Conservation (phyloP, 106 monocot genomes). For the Dactylorhiza incarnata region DNA sequence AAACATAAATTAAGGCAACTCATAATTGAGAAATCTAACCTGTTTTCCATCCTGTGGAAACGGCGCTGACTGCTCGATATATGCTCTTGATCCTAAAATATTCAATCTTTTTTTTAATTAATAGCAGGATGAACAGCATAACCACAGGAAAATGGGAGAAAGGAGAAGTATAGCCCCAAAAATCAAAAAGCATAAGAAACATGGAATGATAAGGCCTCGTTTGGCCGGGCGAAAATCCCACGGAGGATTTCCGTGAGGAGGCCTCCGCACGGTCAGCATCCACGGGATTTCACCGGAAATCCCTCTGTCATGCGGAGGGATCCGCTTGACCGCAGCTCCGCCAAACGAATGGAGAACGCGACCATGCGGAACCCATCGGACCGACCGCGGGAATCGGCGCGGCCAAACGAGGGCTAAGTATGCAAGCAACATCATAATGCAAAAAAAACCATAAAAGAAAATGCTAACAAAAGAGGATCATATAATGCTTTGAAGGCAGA, state of each 20-base stretch:
- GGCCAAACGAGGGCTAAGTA: neutral
- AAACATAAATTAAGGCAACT: neutral
- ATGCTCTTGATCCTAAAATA: conserved; percentile 75
- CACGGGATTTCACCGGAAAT: too few species aligned
- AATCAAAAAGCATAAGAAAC: too few species aligned
- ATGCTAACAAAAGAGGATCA: neutral
- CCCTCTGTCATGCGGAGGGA: too few species aligned
- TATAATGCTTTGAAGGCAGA: neutral
- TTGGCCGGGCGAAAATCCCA: too few species aligned
- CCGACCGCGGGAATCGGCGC: too few species aligned
- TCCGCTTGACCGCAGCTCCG: too few species aligned
- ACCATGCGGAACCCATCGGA: too few species aligned
- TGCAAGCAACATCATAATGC: neutral
- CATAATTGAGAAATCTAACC: conserved; percentile 25
- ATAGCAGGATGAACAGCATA: neutral
- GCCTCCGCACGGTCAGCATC: too few species aligned
- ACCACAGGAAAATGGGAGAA: neutral
- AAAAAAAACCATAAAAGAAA: neutral
- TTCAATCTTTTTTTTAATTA: neutral
- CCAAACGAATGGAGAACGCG: too few species aligned
- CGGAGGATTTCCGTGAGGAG: too few species aligned
- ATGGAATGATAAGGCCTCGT: too few species aligned
- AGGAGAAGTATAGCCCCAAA: neutral
- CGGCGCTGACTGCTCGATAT: conserved; percentile 88
- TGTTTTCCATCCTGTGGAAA: conserved; percentile 88